Base-by-base conservation (phyloP, 495 filamentous ascomycete genomes). In the Penicillium malachiteum region DNA sequence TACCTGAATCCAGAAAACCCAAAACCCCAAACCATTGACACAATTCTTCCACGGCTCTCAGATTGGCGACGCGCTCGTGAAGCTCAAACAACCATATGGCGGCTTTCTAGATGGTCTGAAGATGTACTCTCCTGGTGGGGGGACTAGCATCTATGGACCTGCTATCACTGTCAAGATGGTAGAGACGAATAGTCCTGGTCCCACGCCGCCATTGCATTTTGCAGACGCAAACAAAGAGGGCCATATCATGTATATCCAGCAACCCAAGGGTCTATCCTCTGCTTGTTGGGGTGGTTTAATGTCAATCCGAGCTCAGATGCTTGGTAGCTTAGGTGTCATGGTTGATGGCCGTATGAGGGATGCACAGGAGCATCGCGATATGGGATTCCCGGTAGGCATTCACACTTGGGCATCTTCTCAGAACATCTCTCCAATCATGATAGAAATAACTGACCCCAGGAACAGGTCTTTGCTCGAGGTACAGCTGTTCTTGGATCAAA, bases 161-260 rank as follows among this genome's bases (percentile, higher is more conserved):
- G 59, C 63, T 2, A 55, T 68, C 11, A 66, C 65, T 1, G 63
- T 68, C 35, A 63, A 68, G 41, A 66, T 68, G 65, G 63, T 68
- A 12, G 57, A 66, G 46, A 54, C 60, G 5, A 63, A 57, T 9
- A 65, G 64, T 33, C 60, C 60, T 17, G 57, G 52, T n/a, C 57
- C 60, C 7, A 54, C 40, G 2, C 60, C 57, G 6, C 44, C 56
- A 5, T 30, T 52, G n/a, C 60, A 63, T 43, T 63, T 60, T 18
- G 60, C 57, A 11, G 60, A 63, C 18, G 49, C 60, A 2, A 63
- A 63, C 17, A 47, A 63, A 40, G 44, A 48, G 18, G 56, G 56
- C 44, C 57, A 63, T 33, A 60, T 60, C 37, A 63, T 63, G 60
- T 63, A 63, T 46, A 63, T 63, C 18, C 45, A 50, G n/a, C 60